Percentiles rank a stretch among this genome's conserved stretches.
These are phyloP conservation scores for Dictyostelium capitatum DNA, from an alignment of 78 protist genomes.

Conservation along the genomic window DNA sequence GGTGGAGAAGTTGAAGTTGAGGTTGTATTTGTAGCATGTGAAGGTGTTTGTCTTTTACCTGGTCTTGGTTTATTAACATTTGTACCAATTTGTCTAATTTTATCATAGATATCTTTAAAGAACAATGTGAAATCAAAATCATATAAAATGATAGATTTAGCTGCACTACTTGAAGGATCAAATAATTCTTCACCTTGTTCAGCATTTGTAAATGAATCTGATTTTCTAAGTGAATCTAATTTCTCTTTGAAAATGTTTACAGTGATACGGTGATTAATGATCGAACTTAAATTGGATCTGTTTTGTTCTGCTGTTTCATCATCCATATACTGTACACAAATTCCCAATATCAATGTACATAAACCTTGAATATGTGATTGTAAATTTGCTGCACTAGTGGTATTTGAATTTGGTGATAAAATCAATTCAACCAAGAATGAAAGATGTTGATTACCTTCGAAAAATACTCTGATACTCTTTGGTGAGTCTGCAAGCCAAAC, in stretches of 20 bases:
- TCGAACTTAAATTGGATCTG: slow-evolving; percentile 48
- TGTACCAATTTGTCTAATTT: slow-evolving; percentile 54
- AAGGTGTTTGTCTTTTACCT: slow-evolving; percentile 28
- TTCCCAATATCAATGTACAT: slow-evolving; percentile 33
- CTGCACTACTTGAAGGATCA: slow-evolving; percentile 4
- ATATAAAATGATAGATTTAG: slow-evolving; percentile 8
- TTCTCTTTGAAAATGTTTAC: slow-evolving; percentile 47
- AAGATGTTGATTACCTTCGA: slow-evolving; percentile 15
- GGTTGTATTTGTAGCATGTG: not conserved
- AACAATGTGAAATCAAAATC: slow-evolving; percentile 80
- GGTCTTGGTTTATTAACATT: slow-evolving; percentile 68
- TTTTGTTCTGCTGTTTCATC: slow-evolving; percentile 44
- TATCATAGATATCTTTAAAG: slow-evolving; percentile 74
- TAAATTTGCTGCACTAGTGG: not conserved
- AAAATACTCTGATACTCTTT: slow-evolving; percentile 5
- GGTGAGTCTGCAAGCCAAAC: slow-evolving; percentile 75
- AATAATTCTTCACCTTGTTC: slow-evolving; percentile 60
- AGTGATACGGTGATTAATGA: slow-evolving; percentile 73
- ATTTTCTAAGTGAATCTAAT: slow-evolving; percentile 56
- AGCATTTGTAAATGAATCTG: slow-evolving; percentile 63
- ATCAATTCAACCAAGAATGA: slow-evolving; percentile 65
- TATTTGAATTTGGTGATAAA: not conserved
- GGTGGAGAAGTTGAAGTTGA: not conserved
- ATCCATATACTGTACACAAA: slow-evolving; percentile 24
- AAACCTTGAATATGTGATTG: slow-evolving; percentile 65